Base-by-base conservation (phyloP, 257 asterid species). In the Galeopsis tetrahit region DNA sequence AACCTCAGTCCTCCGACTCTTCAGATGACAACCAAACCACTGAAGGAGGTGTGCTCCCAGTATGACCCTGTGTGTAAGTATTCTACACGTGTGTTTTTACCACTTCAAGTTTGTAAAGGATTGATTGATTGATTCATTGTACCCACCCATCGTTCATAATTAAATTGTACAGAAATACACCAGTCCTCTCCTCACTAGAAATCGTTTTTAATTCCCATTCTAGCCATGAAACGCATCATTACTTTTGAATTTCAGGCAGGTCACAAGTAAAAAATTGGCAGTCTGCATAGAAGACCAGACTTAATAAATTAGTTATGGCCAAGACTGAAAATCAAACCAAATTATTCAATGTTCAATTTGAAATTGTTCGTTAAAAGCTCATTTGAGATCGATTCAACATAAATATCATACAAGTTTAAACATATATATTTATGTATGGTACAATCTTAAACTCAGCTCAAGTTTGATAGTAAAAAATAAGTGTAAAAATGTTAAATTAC, bases 21-120 rank as follows among this genome's bases (percentile, higher is more conserved):
- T 78, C 85, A 7, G 98, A 92, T 40, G 99, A 92, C 62, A 84
- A 73, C 77, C 90, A 80, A 57, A 49, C 85, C 35, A 17, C 84
- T 6, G 99, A 91, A 83, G 99, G 97, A 83, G 99, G 97, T 73
- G 73, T 86, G 1, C 82, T 92, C 75, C 89, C 96, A 61, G 61
- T 86, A 42, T 84, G 81, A 83, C 75, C 31, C 11, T 14, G 14
- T 4, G 2, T 61, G 65, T 55, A 43, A 63, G 31, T 14, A 13
- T 70, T 34, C 2, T 49, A 17, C 17, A 21, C 61, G 7, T 7
- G 32, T 55, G 61, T 55, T 14, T 14, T 51, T 17, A 6, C 7
- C 10, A 6, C 2, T 49, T 39, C 28, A 53, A 44, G 48, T 10
- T 63, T 69, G 73, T 62, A 73, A 15, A 63, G 79, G 70, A 73